Evolutionary conservation across 2,329 filamentous ascomycete genomes (phyloP), one percentile per base, ranked within the genome.

Genomic region (Biscogniauxia mediterranea): DNA sequence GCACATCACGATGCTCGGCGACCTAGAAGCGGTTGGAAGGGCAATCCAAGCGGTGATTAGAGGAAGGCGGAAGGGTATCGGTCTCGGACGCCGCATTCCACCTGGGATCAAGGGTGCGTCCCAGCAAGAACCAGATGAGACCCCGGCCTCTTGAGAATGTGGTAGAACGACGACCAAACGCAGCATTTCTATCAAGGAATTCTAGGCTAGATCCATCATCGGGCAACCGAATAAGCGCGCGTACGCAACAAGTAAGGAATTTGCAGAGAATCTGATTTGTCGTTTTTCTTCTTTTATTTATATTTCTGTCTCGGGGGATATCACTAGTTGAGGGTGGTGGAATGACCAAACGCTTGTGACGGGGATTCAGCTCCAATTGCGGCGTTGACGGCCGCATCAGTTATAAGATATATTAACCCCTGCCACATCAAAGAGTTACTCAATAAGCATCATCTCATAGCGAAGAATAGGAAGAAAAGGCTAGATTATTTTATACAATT

Each of bases 1-100:
- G 0, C 94, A 98, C 77, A 89, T 97, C 42, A 93, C 91, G 0
- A 81, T 98, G 70, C 76, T 97, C 32, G 93, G 93, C 0, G 93
- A 97, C 78, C 73, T 97, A 64, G 87, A 91, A 64, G 92, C 89
- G 0, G 88, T 97, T 0, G 93, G 92, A 0, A 83, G 81, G 69
- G 93, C 90, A 64, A 74, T 97, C 38, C 80, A 81, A 68, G 91
- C 90, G 11, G 75, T 97, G 15, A 71, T 88, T 0, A 81, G 83
- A 59, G 93, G 88, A 1, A 81, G 91, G 58, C 79, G 77, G 62
- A 90, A 88, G 73, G 89, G 92, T 0, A 90, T 96, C 67, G 92
- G 93, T 1, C 66, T 88, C 62, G 85, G 88, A 17, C 23, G 49
- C 17, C 50, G 56, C 17, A 19, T 49, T 20, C 51, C 28, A 23